Conservation (phyloP, 2,329 filamentous ascomycete genomes). For the Exserohilum turcica region DNA sequence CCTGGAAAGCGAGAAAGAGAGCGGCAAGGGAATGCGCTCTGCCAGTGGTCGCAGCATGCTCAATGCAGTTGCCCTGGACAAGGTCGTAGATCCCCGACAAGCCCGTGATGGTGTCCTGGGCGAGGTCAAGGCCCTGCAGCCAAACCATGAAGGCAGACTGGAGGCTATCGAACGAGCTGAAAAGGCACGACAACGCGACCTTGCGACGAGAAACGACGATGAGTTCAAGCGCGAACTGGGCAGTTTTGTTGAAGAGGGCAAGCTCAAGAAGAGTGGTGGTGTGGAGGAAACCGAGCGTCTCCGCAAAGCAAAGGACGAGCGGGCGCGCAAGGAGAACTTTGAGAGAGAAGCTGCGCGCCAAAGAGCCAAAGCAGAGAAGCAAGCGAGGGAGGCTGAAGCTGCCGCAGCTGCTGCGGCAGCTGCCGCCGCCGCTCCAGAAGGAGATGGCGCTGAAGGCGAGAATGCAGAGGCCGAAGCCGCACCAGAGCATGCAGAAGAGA, state of each 20-base stretch:
- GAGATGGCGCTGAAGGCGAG: conserved; percentile 30
- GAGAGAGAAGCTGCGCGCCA: conserved; percentile 59
- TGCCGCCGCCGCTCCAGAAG: conserved; percentile 21
- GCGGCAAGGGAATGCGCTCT: conserved; percentile 50
- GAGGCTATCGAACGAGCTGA: conserved; percentile 98
- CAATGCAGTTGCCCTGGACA: conserved; percentile 49
- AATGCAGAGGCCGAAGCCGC: conserved; percentile 28
- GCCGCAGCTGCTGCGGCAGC: conserved; percentile 34
- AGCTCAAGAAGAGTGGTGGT: conserved; percentile 93
- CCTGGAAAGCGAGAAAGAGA: conserved; percentile 70
- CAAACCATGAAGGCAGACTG: conserved; percentile 89
- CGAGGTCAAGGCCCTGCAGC: conserved; percentile 89
- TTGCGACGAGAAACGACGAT: conserved; percentile 73
- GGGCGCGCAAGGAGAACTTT: conserved; percentile 75
- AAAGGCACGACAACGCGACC: conserved; percentile 84
- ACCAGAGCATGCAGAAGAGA: conserved; percentile 32
- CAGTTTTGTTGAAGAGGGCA: conserved; percentile 84
- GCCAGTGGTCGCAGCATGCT: conserved; percentile 53
- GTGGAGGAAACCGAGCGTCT: conserved; percentile 91
- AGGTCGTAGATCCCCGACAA: conserved; percentile 70
- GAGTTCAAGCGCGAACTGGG: conserved; percentile 86
- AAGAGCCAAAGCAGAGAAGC: conserved; percentile 53
- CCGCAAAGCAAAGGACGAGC: conserved; percentile 83
- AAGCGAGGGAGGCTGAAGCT: conserved; percentile 37
- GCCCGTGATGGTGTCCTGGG: conserved; percentile 91